Base-by-base conservation (phyloP, 768 basidiomycete genomes). In the Lanmaoa pseudosensibilis region DNA sequence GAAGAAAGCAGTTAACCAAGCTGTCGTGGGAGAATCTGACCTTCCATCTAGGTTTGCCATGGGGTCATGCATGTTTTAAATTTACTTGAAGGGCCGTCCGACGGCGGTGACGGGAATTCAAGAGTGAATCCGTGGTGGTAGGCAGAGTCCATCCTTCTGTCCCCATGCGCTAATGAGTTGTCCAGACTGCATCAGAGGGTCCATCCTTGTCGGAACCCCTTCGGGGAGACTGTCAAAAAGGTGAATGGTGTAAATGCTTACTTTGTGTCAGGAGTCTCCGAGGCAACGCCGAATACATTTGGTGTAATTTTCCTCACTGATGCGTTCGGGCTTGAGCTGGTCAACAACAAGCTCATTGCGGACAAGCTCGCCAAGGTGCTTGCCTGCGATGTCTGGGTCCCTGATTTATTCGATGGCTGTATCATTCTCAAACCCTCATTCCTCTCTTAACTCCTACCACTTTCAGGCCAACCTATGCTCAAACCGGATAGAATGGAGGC, bases 381-480 rank as follows among this genome's bases (percentile, higher is more conserved):
- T 30, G 69, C 73, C 18, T 82, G 84, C 58, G 85, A 87, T 60
- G 84, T 85, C 18, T 87, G 82, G 80, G 74, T 84, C 18, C 85
- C 85, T 10, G 83, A 87, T 69, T 67, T 83, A 46, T 87, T 85
- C 60, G 65, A 74, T 57, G 85, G 84, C 81, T 51, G 45, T 72
- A 63, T 36, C 52, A 18, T 46, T 34, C 4, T 39, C 19, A 16
- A 39, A 15, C 23, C 3, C 4, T 8, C 13, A 19, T 15, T 13
- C 32, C 10, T 40, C 21, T 30, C 25, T 32, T 19, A 4, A 38
- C 49, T 60, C 21, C 56, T 41, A 3, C 30, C 37, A 19, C 21
- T 48, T 27, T 38, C 49, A 65, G 76, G 77, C 11, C 59, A 58
- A 8, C 75, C 75, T 16, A 58, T 68, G 7, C 36, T 73, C 39